Evolutionary conservation across 352 stramenopile species (phyloP), one percentile per base, ranked within the genome.

Genomic region (Phytophthora idaei): DNA sequence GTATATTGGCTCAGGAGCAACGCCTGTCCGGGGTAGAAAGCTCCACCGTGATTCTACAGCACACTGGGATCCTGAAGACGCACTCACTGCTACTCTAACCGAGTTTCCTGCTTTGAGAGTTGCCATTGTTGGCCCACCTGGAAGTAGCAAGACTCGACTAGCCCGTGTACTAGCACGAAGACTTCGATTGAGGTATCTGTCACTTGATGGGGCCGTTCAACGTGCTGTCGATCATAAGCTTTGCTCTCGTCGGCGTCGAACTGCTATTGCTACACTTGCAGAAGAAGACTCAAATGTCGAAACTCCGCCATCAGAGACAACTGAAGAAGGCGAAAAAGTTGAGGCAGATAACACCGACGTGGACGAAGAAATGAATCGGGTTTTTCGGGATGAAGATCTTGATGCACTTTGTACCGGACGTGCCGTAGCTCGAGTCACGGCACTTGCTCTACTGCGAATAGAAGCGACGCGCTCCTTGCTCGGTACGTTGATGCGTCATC

Each of bases 71-170:
- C 32, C 57, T 6, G 80, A 90, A 57, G 41, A 77, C 31, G 85
- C 83, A 10, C 46, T 67, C 6, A 59, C 73, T 21, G n/a, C 56
- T 21, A 57, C 73, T 45, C 58, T 93, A 9, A 64, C 74, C 36
- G 62, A 64, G 32, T 85, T 78, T 36, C 78, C 83, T 17, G 77
- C 83, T 10, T 37, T 89, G 11, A 74, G 70, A 14, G 37, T 92
- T 21, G 66, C 78, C 0, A 74, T 93, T n/a, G 77, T 92, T 9
- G 85, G 83, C 0, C 76, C 85, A 29, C 83, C 85, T 29, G 69
- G 80, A 12, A 64, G 57, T 17, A 83, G 85, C 2, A 93, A 90
- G 63, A 85, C 81, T 9, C 77, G 77, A 2, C 64, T 93, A 4
- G 70, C 85, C 4, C 68, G 62, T 52, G 56, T 78, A 7, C 61